Evolutionary conservation across 805 yeast genomes (phyloP).

Genomic region (Candida sonorensis): DNA sequence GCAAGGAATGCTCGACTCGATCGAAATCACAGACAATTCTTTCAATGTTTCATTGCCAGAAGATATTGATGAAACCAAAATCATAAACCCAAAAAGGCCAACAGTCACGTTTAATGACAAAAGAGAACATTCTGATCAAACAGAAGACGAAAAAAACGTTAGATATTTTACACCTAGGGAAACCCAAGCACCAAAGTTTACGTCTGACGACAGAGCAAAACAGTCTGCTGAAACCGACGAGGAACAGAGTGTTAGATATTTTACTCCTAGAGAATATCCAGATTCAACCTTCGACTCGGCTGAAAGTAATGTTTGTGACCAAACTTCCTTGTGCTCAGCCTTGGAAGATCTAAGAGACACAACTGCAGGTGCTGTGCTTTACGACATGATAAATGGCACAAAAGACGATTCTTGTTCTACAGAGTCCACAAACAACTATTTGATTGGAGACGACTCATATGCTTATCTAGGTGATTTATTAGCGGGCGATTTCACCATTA

Average conservation of each 20-base stretch:
- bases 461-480: constrained; percentile 35
- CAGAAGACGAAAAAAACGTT: too few species aligned
- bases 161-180: too few species aligned
- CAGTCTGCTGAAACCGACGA: constrained; percentile 7
- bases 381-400: constrained; percentile 9
- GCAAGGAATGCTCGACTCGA: constrained; percentile 10
- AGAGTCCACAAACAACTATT: constrained; percentile 6
- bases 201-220: too few species aligned
- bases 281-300: constrained; percentile 4
- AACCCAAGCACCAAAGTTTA: too few species aligned
- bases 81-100: too few species aligned
- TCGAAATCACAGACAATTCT: constrained; percentile 12
- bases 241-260: constrained; percentile 3
- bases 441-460: constrained; percentile 33
- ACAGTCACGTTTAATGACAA: too few species aligned
- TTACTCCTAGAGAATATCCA: constrained; percentile 14
- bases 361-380: constrained; percentile 15
- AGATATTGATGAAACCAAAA: too few species aligned
- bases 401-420: constrained; percentile 11
- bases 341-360: constrained; percentile 15
- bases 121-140: too few species aligned
- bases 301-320: constrained; percentile 4
- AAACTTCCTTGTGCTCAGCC: constrained; percentile 23
- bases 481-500: constrained; percentile 16
- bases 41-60: constrained; percentile 12